Evolutionary conservation across 2,329 filamentous ascomycete genomes (phyloP).

Genomic region (Lachnellula arida): DNA sequence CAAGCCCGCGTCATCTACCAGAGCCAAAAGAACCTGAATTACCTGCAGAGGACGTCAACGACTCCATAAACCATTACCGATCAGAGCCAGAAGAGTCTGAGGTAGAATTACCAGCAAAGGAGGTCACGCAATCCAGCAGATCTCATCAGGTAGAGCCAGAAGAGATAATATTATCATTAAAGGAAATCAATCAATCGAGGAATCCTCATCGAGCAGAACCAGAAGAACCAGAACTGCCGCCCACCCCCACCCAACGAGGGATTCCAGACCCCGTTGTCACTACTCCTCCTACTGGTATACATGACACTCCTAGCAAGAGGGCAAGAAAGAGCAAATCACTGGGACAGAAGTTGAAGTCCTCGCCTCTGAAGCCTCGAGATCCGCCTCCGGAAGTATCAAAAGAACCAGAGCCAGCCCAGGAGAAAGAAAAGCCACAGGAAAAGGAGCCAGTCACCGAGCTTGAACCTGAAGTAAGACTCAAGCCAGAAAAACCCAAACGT

Average conservation of each 20-base stretch:
- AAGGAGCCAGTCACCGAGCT: neutral
- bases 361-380: slow-evolving; percentile 29
- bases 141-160: no score
- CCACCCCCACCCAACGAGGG: slow-evolving; percentile 46
- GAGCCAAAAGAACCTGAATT: no score
- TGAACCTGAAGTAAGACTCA: slow-evolving; percentile 2
- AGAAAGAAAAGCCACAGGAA: neutral
- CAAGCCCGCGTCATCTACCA: no score
- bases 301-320: slow-evolving; percentile 51
- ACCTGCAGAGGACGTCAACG: no score
- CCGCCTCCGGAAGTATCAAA: slow-evolving; percentile 11
- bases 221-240: slow-evolving; percentile 62
- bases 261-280: slow-evolving; percentile 49
- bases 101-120: neutral
- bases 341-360: slow-evolving; percentile 28
- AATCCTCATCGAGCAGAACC: slow-evolving; percentile 1
- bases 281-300: slow-evolving; percentile 54
- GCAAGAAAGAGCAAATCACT: slow-evolving; percentile 37
- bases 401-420: slow-evolving; percentile 27
- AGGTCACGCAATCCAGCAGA: neutral
- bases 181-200: no score
- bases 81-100: no score
- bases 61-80: no score
- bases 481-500: slow-evolving; percentile 10
- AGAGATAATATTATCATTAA: no score